Base-by-base conservation (phyloP, 2,329 filamentous ascomycete genomes). In the Ophiostoma himal-ulmi region DNA sequence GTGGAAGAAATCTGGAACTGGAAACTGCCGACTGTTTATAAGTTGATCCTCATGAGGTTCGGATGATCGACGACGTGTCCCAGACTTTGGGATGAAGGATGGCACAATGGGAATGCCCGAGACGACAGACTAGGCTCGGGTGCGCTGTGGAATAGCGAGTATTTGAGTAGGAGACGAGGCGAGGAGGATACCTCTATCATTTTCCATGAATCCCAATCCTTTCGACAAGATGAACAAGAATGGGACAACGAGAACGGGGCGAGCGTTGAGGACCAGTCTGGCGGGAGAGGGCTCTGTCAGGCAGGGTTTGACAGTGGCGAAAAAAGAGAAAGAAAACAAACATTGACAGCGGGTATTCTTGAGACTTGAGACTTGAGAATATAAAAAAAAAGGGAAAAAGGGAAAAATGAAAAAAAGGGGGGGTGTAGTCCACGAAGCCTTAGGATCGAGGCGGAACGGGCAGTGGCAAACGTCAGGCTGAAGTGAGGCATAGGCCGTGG, bases 261-360 rank as follows among this genome's bases (percentile, higher is more conserved):
- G 26, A 17, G 10, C 65, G 44, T 34, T 52, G 65, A 30, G 65
- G 22, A 48, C 22, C 36, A 66, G 52, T 57, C 52, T 57, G 52
- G 52, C 52, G 52, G 52, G n/a, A 26, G 52, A 22, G 44, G 5
- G 44, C 44, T 48, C 44, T 17, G 44, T 48, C 14, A 48, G 7
- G n/a, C 52, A 57, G 52, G 52, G 52, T 57, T 57, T 57, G 52
- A n/a, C 52, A 13, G 52, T 57, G 52, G 52, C 52, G 26, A 57
- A 57, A 5, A 7, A 57, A 10, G 11, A 26, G n/a, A 57, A 57
- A 11, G 6, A 11, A 26, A 57, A 57, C 52, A 26, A 20, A 6
- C 44, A 20, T 48, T 48, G 8, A 48, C 26, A 22, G 11, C 5
- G 1, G 20, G 17, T 22, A 11, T 57, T 22, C 17, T 22, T 5